Percentiles rank a stretch among this genome's conserved stretches.
Conservation (phyloP, 495 filamentous ascomycete species). For the Annulohypoxylon moriforme region DNA sequence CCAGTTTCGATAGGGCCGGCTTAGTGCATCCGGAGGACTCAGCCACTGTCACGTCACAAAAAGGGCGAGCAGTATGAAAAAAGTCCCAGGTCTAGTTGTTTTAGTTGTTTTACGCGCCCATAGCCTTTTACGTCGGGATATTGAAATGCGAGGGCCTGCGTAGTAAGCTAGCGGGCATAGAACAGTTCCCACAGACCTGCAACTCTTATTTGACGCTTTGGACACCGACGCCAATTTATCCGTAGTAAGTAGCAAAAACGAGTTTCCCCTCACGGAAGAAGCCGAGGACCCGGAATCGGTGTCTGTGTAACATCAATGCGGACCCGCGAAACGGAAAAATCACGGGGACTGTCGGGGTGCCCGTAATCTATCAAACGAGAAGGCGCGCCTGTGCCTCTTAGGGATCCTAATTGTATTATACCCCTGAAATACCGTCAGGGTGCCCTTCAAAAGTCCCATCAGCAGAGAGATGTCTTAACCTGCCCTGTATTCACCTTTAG, state of each 20-base stretch:
- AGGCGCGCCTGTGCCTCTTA: background rate
- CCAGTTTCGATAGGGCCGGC: conserved; percentile 11
- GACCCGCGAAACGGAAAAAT: conserved; percentile 34
- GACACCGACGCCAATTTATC: background rate
- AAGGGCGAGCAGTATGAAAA: background rate
- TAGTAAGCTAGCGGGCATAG: background rate
- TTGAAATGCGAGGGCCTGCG: conserved; percentile 4
- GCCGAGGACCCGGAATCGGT: conserved; percentile 34
- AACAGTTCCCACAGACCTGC: conserved; percentile 14
- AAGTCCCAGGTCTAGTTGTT: background rate
- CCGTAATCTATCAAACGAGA: conserved; percentile 5
- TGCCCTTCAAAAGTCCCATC: background rate
- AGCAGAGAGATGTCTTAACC: background rate
- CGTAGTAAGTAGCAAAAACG: background rate
- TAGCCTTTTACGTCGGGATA: background rate
- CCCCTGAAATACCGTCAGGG: background rate
- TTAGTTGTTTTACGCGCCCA: background rate
- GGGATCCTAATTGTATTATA: background rate
- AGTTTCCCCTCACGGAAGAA: conserved; percentile 13
- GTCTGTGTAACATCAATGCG: conserved; percentile 37
- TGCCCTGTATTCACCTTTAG: background rate
- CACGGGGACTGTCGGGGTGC: conserved; percentile 19
- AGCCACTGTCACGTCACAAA: conserved; percentile 13
- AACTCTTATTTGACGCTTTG: conserved; percentile 5
- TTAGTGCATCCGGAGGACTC: conserved; percentile 21